A percentile compares a stretch with the other conserved stretches of the same genome.
These are phyloP conservation scores for Bruguiera parviflora DNA, from an alignment of 345 rosid genomes.

Conservation along the genomic window DNA sequence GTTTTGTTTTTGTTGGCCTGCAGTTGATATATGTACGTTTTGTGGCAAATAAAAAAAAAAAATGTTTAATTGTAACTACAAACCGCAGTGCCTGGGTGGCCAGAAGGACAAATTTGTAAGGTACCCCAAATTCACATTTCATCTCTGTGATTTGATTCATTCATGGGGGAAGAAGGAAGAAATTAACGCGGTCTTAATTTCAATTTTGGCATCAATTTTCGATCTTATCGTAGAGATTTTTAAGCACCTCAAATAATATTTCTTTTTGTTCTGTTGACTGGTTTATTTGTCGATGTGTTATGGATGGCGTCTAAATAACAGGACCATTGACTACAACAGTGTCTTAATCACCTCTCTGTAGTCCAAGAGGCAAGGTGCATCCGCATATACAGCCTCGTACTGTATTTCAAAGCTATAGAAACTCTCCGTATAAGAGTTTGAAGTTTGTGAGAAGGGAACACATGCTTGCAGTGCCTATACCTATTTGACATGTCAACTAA, in stretches of 20 bases:
- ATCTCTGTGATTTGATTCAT: not conserved
- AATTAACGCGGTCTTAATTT: not conserved
- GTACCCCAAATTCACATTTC: slow-evolving; percentile 29
- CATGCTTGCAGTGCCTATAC: too few species aligned
- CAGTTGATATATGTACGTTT: slow-evolving; percentile 49
- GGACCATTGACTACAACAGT: not conserved
- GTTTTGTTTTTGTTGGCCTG: slow-evolving; percentile 10
- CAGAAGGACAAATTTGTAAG: slow-evolving; percentile 87
- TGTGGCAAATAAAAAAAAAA: slow-evolving; percentile 21
- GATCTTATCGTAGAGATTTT: too few species aligned
- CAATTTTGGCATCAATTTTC: too few species aligned
- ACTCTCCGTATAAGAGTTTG: not conserved
- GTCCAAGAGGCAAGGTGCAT: not conserved
- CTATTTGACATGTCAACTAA: not conserved
- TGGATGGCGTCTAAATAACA: too few species aligned
- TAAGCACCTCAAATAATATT: too few species aligned
- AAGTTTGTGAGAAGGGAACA: not conserved
- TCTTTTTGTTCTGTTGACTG: too few species aligned
- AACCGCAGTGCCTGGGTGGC: slow-evolving; percentile 60
- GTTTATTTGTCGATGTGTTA: too few species aligned
- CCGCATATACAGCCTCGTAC: not conserved
- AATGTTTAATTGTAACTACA: slow-evolving; percentile 68
- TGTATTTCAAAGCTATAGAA: too few species aligned
- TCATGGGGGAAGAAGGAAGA: not conserved
- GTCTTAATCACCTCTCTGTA: not conserved